Evolutionary conservation across 345 rosid genomes (phyloP), one percentile per base, ranked within the genome.

Genomic region (Leavenworthia alabamica): DNA sequence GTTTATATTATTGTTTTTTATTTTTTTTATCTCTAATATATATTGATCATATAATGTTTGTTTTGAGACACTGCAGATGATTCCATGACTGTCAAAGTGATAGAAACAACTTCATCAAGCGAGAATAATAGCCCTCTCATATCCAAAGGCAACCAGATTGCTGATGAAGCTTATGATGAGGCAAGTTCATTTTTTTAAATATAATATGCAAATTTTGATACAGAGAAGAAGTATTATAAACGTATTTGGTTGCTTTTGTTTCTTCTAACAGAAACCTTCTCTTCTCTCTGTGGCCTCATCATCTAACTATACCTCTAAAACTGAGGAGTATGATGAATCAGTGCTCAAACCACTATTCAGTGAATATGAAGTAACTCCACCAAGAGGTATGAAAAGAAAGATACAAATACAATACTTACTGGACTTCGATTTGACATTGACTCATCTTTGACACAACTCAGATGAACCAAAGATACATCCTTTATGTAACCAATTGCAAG

Each of bases 281-380:
- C 77, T 79, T 73, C 67, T 17, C 73, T 68, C 39, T 22, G 66
- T 16, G 29, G 87, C 64, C 76, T 79, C 91, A 62, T 73, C 82
- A 40, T 60, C 85, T 40, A 46, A 57, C 49, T 75, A 70, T 66
- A 29, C 70, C 12, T 51, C 68, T 8, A 79, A 71, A 58, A 61
- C 54, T 12, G 69, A 75, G 50, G 64, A 75, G 70, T 66, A 11
- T 10, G 36, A 55, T 44, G n/a, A 77, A 76, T 43, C 73, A 74
- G 33, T 86, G 69, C 83, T 82, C 32, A 89, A 88, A 62, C 82
- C 83, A 8, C 44, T 79, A 12, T 88, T 77, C 65, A 35, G 43
- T 6, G 93, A 83, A 61, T 84, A 84, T 60, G 95, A 82, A 28
- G 60, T 71, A 33, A 83, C 73, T 78, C 86, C 87, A 62, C 70